phyloP scores from a whole-genome alignment of 75 land plant species.

The Selaginella moellendorffii region DNA sequence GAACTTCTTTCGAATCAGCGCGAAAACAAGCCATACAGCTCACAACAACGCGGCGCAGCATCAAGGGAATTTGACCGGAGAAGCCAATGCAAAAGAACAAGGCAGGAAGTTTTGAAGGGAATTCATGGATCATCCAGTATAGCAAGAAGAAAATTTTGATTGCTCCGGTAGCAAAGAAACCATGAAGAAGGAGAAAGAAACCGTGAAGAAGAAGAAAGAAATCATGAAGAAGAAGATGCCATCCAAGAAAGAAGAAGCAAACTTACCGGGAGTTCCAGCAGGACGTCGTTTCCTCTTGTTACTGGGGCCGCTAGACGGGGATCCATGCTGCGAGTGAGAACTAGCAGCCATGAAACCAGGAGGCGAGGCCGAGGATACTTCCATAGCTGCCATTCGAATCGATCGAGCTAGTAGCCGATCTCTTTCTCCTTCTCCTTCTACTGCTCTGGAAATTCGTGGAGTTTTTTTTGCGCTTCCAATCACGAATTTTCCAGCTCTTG shows the following conservation, averaged over 20 bases:
- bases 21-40: not conserved
- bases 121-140: no score
- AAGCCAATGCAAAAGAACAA: not conserved
- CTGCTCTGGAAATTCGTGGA: not conserved
- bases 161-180: slow-evolving; percentile 1
- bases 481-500: no score
- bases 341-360: no score
- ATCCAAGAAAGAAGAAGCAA: not conserved
- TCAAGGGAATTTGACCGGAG: not conserved
- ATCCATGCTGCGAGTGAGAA: not conserved
- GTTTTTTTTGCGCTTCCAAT: no score
- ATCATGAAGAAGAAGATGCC: not conserved
- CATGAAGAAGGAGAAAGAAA: not conserved
- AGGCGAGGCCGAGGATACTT: not conserved
- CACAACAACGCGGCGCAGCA: not conserved
- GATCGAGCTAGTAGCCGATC: no score
- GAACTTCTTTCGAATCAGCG: not conserved
- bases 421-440: no score
- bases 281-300: slow-evolving; percentile 67
- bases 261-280: slow-evolving; percentile 80
- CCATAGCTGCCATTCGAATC: not conserved
- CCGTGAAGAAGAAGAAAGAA: not conserved
- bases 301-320: not conserved
- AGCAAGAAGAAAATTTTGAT: no score
- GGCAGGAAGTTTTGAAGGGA: no score